Conservation (phyloP, 2,329 filamentous ascomycete genomes). For the Pyrenophora tritici-repentis region DNA sequence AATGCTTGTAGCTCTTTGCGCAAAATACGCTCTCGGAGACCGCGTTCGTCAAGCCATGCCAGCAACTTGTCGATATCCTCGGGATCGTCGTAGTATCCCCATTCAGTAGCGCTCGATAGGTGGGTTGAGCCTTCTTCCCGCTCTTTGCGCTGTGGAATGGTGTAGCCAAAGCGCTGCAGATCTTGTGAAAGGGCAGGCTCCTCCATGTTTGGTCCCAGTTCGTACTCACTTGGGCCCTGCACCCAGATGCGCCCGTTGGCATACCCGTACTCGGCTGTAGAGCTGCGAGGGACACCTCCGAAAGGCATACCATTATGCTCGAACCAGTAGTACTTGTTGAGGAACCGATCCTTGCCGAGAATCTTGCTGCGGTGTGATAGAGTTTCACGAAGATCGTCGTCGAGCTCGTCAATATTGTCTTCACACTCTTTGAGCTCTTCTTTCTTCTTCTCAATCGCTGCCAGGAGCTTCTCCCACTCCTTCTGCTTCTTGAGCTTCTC, state of each 20-base stretch:
- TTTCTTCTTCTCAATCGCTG: slow-evolving; percentile 88
- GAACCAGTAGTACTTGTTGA: slow-evolving; percentile 99
- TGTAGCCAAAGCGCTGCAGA: slow-evolving; percentile 76
- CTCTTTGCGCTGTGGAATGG: slow-evolving; percentile 81
- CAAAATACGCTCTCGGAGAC: slow-evolving; percentile 82
- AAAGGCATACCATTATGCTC: slow-evolving; percentile 98
- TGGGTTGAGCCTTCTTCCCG: slow-evolving; percentile 83
- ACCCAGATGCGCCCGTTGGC: slow-evolving; percentile 97
- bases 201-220: slow-evolving; percentile 59
- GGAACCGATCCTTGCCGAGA: slow-evolving; percentile 92
- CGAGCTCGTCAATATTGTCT: slow-evolving; percentile 80
- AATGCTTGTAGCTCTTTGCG: slow-evolving; percentile 82
- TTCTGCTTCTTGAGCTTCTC: slow-evolving; percentile 76
- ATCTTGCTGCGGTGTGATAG: slow-evolving; percentile 89
- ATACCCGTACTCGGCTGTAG: slow-evolving; percentile 83
- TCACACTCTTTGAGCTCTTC: slow-evolving; percentile 80
- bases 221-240: slow-evolving; percentile 88
- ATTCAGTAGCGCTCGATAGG: slow-evolving; percentile 77
- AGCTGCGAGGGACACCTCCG: slow-evolving; percentile 82
- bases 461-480: slow-evolving; percentile 83
- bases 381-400: slow-evolving; percentile 91
- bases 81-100: slow-evolving; percentile 88
- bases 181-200: slow-evolving; percentile 76
- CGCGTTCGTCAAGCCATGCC: slow-evolving; percentile 85
- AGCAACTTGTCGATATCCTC: slow-evolving; percentile 78